Evolutionary conservation across 257 asterid species (phyloP), one percentile per base, ranked within the genome.

Genomic region (Datura wrightii): DNA sequence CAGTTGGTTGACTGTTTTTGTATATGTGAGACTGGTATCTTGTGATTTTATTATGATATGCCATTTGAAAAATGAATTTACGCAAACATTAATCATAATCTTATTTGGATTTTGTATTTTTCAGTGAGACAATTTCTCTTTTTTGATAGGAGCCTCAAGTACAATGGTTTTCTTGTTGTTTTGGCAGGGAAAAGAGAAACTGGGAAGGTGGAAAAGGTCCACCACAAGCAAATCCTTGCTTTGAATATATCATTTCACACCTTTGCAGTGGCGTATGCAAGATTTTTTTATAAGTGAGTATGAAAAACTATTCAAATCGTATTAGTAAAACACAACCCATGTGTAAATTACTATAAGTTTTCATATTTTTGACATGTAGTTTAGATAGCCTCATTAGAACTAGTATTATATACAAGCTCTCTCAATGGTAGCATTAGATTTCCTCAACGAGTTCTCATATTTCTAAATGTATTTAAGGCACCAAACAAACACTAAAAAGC

Each of bases 151-250:
- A 72, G 59, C 46, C 42, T 72, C 4, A 2, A 19, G 41, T 72
- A n/a, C 42, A 7, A 48, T 63, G 19, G 31, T 67, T 79, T 58
- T 46, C 34, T 74, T 63, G 16, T 80, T 80, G 58, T 82, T 46
- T 74, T 62, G 67, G 85, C 93, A 94, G 98, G 98, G 96, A 72
- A 83, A 86, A 84, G 98, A 94, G 88, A 93, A 90, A 86, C 84
- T 93, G 14, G 98, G 92, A 83, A 90, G 92, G 89, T 94, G 98
- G 97, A 92, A 88, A 85, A 89, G 90, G 88, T 74, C 88, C 6
- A 8, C 87, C 9, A 8, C 41, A 13, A 4, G 62, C 65, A 83
- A 44, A 24, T 87, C 95, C 76, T 87, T 87, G 34, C 79, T 94
- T 36, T 94, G 92, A 90, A 50, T 76, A 50, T 76, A 50, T 50